phyloP scores from a whole-genome alignment of 352 stramenopile genomes.

The Pythium utonaiense region DNA sequence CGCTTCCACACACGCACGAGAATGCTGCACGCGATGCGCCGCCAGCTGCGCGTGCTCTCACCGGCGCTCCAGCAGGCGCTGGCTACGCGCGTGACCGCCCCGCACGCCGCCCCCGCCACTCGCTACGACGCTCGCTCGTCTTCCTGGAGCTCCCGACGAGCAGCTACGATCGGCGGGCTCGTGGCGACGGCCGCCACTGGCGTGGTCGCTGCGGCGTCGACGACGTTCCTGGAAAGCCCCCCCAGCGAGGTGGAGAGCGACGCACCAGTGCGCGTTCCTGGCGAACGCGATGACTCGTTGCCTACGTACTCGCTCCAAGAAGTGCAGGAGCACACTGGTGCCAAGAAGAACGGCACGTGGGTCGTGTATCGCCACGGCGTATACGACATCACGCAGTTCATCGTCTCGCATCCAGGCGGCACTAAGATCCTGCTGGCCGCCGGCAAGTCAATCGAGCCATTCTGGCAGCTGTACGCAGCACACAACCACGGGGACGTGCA shows the following conservation, averaged over 20 bases:
- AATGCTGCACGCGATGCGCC: neutral
- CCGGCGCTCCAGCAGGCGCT: neutral
- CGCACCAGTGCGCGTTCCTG: slow-evolving; percentile 13
- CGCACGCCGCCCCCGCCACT: neutral
- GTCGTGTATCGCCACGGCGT: slow-evolving; percentile 93
- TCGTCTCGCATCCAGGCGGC: slow-evolving; percentile 90
- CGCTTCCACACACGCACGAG: neutral
- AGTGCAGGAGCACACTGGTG: slow-evolving; percentile 68
- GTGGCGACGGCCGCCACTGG: slow-evolving; percentile 4
- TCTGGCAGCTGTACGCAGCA: slow-evolving; percentile 96
- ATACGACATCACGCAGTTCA: slow-evolving; percentile 97
- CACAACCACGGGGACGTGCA: slow-evolving; percentile 93
- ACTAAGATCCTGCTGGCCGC: slow-evolving; percentile 89
- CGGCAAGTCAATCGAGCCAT: slow-evolving; percentile 86
- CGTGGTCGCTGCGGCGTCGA: slow-evolving; percentile 16
- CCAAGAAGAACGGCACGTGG: slow-evolving; percentile 83
- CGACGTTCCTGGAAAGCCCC: slow-evolving; percentile 11
- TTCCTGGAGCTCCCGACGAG: neutral
- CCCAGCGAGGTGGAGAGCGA: neutral
- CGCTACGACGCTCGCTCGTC: neutral
- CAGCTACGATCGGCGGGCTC: slow-evolving; percentile 2
- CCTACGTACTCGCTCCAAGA: slow-evolving; percentile 68
- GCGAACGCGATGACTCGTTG: slow-evolving; percentile 35
- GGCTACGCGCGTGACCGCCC: neutral
- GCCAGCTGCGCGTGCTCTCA: neutral